Evolutionary conservation across 2,329 filamentous ascomycete species (phyloP).

Genomic region (Tolypocladium ovalisporum): DNA sequence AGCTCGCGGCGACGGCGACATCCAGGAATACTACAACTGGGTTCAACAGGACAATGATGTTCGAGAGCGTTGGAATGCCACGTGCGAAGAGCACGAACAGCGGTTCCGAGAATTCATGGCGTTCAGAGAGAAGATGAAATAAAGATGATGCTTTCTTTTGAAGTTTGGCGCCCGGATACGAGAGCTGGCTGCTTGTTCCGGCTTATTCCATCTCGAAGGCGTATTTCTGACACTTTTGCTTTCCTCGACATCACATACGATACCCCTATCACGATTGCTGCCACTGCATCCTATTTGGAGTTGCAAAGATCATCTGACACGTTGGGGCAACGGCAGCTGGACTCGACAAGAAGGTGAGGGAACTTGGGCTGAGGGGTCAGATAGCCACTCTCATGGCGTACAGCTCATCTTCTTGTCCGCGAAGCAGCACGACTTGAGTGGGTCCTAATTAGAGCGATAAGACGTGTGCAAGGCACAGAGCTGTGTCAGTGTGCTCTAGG

Average conservation of each 20-base stretch:
- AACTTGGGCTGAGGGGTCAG: background rate
- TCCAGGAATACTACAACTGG: constrained; percentile 47
- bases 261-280: constrained; percentile 3
- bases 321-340: background rate
- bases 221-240: background rate
- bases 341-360: background rate
- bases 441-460: background rate
- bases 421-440: background rate
- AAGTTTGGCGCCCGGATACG: background rate
- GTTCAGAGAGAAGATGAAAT: constrained; percentile 33
- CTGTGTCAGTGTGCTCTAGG: background rate
- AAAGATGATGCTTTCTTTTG: background rate
- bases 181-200: background rate
- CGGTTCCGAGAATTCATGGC: constrained; percentile 47
- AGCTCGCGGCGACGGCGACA: constrained; percentile 29
- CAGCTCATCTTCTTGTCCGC: background rate
- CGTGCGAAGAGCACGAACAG: constrained; percentile 48
- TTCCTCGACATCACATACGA: background rate
- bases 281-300: constrained; percentile 1
- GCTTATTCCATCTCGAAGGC: background rate
- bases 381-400: background rate
- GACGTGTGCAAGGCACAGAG: background rate
- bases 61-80: constrained; percentile 47
- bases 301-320: background rate
- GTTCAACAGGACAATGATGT: constrained; percentile 55